Evolutionary conservation across 192 early-diverging fungal species (phyloP).

Genomic region (Rhizophagus sp.): DNA sequence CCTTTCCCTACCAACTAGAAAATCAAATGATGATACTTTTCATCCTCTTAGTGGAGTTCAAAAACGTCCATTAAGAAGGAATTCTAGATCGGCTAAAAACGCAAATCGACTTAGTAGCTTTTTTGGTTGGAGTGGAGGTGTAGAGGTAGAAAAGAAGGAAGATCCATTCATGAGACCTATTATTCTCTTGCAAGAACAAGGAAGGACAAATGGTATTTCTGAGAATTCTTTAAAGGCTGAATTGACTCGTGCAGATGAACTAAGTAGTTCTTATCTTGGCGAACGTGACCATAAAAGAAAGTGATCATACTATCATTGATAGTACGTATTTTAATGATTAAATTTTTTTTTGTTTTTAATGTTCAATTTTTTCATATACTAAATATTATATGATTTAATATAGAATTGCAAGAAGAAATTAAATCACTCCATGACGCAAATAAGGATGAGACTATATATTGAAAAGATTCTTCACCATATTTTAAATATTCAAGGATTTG

Average conservation of each 20-base stretch:
- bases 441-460: slow-evolving; percentile 72
- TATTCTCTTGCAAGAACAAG: slow-evolving; percentile 22
- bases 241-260: slow-evolving; percentile 1
- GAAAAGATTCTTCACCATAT: slow-evolving; percentile 78
- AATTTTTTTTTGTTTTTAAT: background rate
- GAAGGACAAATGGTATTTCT: background rate
- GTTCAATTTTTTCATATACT: background rate
- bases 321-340: slow-evolving; percentile 23
- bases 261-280: background rate
- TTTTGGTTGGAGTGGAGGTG: background rate
- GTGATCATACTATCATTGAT: slow-evolving; percentile 21
- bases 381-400: background rate
- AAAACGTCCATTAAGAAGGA: background rate
- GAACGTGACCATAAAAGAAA: slow-evolving; percentile 29
- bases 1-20: background rate
- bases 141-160: slow-evolving; percentile 11
- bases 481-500: slow-evolving; percentile 44
- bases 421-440: slow-evolving; percentile 65
- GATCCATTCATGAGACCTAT: slow-evolving; percentile 25
- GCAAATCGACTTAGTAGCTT: slow-evolving; percentile 10
- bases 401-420: slow-evolving; percentile 59
- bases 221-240: slow-evolving; percentile 10
- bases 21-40: background rate
- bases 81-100: background rate
- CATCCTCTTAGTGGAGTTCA: background rate